Conservation (phyloP, 805 yeast genomes). For the Lachancea nothofagi region DNA sequence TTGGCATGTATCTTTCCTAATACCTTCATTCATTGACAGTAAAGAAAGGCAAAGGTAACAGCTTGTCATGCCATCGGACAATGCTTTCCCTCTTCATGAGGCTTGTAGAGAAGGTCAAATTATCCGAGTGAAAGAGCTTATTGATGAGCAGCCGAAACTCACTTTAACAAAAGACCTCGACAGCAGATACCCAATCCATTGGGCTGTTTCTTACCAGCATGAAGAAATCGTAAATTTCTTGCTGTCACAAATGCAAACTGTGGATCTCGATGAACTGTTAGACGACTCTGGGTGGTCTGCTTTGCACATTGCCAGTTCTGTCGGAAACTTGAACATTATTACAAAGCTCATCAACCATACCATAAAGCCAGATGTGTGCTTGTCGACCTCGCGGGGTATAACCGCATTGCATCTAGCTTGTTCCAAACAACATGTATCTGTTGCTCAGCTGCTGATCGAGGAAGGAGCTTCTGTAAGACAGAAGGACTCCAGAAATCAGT, state of each 20-base stretch:
- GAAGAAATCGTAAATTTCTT: conserved; percentile 43
- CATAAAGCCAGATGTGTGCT: conserved; percentile 50
- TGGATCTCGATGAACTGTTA: conserved; percentile 59
- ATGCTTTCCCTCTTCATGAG: conserved; percentile 40
- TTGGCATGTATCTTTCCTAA: no score
- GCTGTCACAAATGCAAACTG: conserved; percentile 32
- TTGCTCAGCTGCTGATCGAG: conserved; percentile 46
- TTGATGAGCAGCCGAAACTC: conserved; percentile 45
- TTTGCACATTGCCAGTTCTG: conserved; percentile 72
- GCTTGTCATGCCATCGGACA: not conserved
- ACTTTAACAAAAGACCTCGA: conserved; percentile 57
- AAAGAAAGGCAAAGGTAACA: no score
- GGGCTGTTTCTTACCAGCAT: conserved; percentile 74
- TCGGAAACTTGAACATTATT: conserved; percentile 56
- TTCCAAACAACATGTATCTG: conserved; percentile 54
- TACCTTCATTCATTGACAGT: no score
- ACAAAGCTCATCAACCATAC: conserved; percentile 48
- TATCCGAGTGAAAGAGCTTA: conserved; percentile 44
- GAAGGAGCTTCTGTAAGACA: conserved; percentile 56
- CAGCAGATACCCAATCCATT: conserved; percentile 74
- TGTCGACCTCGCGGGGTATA: conserved; percentile 60
- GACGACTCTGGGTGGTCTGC: conserved; percentile 90
- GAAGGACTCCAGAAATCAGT: conserved; percentile 61
- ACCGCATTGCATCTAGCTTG: conserved; percentile 75
- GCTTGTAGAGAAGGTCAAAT: conserved; percentile 62